These are phyloP conservation scores for Brassica hybrid DNA, from an alignment of 441 rosid genomes.

Conservation along the genomic window DNA sequence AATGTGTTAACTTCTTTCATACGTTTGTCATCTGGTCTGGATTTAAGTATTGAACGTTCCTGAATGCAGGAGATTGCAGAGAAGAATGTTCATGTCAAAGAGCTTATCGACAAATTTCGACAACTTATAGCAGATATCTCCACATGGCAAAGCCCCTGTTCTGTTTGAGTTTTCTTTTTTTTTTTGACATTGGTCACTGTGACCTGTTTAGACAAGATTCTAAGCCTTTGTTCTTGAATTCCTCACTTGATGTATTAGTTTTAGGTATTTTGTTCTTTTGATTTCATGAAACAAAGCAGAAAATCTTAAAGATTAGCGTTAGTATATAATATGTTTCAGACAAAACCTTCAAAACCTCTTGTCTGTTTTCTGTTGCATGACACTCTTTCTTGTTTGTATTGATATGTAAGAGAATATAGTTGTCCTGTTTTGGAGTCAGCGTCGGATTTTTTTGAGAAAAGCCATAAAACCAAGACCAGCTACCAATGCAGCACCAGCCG, in stretches of 20 bases:
- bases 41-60: constrained; percentile 1
- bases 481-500: constrained; percentile 91
- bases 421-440: constrained; percentile 35
- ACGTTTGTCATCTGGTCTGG: neutral
- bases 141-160: constrained; percentile 93
- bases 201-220: constrained; percentile 24
- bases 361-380: constrained; percentile 4
- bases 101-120: constrained; percentile 77
- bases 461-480: constrained; percentile 86
- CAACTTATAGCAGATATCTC: constrained; percentile 78
- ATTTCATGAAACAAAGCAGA: neutral
- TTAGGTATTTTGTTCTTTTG: constrained; percentile 18
- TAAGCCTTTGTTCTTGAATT: constrained; percentile 18
- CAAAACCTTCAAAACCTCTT: constrained; percentile 28
- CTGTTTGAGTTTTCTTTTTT: constrained; percentile 48
- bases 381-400: constrained; percentile 25
- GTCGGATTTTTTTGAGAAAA: constrained; percentile 66
- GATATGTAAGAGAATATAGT: neutral
- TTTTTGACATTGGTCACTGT: constrained; percentile 12
- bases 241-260: constrained; percentile 14
- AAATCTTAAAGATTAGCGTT: neutral
- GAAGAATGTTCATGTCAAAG: constrained; percentile 75
- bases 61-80: constrained; percentile 72
- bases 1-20: neutral
- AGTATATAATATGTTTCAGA: constrained; percentile 30